Base-by-base conservation (phyloP, 208 protist genomes). In the Crithidia mellificae region DNA sequence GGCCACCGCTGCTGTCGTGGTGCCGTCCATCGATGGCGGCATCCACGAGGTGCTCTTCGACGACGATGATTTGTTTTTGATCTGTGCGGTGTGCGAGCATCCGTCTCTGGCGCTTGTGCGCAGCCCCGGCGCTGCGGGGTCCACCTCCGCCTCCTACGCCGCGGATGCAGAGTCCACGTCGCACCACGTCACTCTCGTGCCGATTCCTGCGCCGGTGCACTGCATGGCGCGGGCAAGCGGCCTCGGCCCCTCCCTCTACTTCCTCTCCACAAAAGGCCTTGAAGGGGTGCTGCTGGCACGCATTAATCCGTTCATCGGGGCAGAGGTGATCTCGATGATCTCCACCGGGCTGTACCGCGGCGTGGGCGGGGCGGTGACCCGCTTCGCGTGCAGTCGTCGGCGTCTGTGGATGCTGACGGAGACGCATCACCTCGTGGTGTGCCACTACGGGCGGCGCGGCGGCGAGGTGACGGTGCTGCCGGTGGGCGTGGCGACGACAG, bases 351-450 rank as follows among this genome's bases (percentile, higher is more conserved):
- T 96, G 32, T 75, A 71, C 68, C 75, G 83, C 34, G 85, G 85
- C 15, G 75, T 94, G 6, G 91, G 91, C 27, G 91, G 88, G 7
- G 34, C 57, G 19, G 83, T 93, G 50, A 78, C 74, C 38, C 51
- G 55, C 51, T 43, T 94, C 15, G 76, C 77, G 27, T 81, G 77
- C 74, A 93, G 85, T 66, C 69, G 72, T 7, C 64, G 81, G 2
- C 84, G 91, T 17, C 66, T 96, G 30, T 93, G 75, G 63, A 44
- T 96, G 53, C 66, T 66, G 41, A 57, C 84, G 15, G 86, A 93
- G 61, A 94, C 87, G 24, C 83, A 84, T 2, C 88, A 96, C 64
- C 51, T 94, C 22, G 30, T 96, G 1, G 80, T 93, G 27, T 91
- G 83, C 71, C 80, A 80, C 68, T 95, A 90, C 71, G 76, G 46